Evolutionary conservation across 352 stramenopile genomes (phyloP).

Genomic region (Pythium brassicae): DNA sequence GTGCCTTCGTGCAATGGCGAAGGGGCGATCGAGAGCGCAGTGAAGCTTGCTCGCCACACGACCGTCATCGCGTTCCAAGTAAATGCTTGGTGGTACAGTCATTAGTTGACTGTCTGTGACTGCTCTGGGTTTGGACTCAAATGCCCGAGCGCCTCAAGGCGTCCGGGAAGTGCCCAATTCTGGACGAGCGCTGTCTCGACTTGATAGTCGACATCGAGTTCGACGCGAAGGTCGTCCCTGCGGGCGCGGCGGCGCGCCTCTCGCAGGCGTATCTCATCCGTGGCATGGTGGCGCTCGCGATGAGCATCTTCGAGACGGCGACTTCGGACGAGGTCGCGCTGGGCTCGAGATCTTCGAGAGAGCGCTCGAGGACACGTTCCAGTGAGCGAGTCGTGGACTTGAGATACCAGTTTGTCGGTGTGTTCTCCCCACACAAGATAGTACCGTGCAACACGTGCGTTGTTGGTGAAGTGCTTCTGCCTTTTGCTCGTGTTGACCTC

Average conservation of each 20-base stretch:
- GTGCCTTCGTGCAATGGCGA: no score
- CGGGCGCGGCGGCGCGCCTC: conserved; percentile 67
- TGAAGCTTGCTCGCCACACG: conserved; percentile 89
- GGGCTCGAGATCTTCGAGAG: conserved; percentile 57
- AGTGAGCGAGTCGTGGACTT: background rate
- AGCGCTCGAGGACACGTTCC: conserved; percentile 20
- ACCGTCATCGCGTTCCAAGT: conserved; percentile 90
- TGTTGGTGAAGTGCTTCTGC: no score
- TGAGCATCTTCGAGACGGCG: conserved; percentile 88
- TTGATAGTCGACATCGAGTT: conserved; percentile 94
- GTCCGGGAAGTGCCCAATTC: conserved; percentile 69
- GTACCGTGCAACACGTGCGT: no score
- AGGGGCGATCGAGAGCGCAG: conserved; percentile 89
- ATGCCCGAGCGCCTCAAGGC: conserved; percentile 69
- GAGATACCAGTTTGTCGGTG: background rate
- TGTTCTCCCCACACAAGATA: no score
- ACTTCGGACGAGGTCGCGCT: conserved; percentile 65
- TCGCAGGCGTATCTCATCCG: conserved; percentile 75
- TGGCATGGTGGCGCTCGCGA: conserved; percentile 89
- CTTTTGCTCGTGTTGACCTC: no score
- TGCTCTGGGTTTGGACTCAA: no score
- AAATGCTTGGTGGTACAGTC: no score
- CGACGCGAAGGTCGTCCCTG: conserved; percentile 33
- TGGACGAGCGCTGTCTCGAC: conserved; percentile 88
- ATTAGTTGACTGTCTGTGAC: no score